Conservation (phyloP, 768 basidiomycete genomes). For the Leucocoprinus sp. region DNA sequence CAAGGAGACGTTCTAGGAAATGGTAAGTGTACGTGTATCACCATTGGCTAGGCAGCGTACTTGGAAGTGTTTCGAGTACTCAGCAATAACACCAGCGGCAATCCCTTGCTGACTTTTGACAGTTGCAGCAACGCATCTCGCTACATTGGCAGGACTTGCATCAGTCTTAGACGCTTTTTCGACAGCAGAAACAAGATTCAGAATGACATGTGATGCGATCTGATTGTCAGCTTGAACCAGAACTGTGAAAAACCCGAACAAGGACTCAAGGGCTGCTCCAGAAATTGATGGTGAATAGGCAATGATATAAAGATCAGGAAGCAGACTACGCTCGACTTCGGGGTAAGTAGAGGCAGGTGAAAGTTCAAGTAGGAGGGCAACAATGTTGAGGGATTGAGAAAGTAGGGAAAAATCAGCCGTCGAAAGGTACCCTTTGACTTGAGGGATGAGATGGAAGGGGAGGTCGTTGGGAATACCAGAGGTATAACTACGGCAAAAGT, state of each 20-base stretch:
- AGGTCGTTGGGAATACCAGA: slow-evolving; percentile 46
- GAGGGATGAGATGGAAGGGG: slow-evolving; percentile 54
- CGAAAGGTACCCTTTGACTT: slow-evolving; percentile 69
- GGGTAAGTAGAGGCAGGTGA: slow-evolving; percentile 65
- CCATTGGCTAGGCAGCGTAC: slow-evolving; percentile 25
- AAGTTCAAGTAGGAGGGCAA: slow-evolving; percentile 62
- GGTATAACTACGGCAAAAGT: slow-evolving; percentile 23
- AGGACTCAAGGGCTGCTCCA: slow-evolving; percentile 69
- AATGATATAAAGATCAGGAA: slow-evolving; percentile 57
- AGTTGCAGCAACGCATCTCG: slow-evolving; percentile 79
- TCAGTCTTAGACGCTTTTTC: slow-evolving; percentile 59
- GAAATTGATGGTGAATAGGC: slow-evolving; percentile 75
- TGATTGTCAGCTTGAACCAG: slow-evolving; percentile 78
- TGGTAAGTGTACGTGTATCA: background rate
- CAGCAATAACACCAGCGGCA: slow-evolving; percentile 76
- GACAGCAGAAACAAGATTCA: slow-evolving; percentile 56
- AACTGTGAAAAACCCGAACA: slow-evolving; percentile 74
- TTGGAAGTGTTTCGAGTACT: slow-evolving; percentile 78
- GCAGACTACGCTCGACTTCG: slow-evolving; percentile 63
- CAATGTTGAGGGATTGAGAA: slow-evolving; percentile 57
- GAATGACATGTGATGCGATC: slow-evolving; percentile 76
- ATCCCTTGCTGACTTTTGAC: slow-evolving; percentile 62
- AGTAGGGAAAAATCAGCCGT: slow-evolving; percentile 72
- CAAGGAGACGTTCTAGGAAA: slow-evolving; percentile 43
- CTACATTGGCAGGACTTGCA: slow-evolving; percentile 60